These are phyloP conservation scores for Cryoendolithus antarcticus DNA, from an alignment of 2,329 filamentous ascomycete genomes.

Conservation along the genomic window DNA sequence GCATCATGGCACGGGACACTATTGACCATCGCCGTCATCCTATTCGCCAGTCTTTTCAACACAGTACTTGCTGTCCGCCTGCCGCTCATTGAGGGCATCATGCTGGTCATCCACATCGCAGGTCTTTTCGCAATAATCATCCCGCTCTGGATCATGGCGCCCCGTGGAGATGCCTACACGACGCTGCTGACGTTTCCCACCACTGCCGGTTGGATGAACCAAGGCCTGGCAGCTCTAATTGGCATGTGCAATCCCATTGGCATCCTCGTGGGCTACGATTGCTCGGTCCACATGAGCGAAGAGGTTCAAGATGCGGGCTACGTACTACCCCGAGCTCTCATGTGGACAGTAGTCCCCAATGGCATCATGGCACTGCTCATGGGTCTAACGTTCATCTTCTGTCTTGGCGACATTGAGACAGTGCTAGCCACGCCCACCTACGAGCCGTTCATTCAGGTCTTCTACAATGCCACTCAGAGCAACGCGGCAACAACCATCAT, in stretches of 20 bases:
- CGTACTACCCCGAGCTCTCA: constrained; percentile 19
- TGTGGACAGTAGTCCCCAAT: constrained; percentile 14
- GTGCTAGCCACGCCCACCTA: constrained; percentile 28
- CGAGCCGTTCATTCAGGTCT: constrained; percentile 36
- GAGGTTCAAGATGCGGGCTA: constrained; percentile 19
- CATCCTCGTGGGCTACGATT: constrained; percentile 15
- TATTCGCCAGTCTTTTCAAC: constrained; percentile 18
- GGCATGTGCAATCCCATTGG: constrained; percentile 24
- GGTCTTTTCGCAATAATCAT: constrained; percentile 22
- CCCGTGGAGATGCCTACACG: constrained; percentile 8
- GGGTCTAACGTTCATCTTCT: constrained; percentile 21
- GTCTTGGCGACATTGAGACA: constrained; percentile 22
- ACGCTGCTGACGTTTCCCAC: constrained; percentile 13
- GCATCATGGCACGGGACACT: constrained; percentile 32
- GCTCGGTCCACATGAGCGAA: constrained; percentile 20
- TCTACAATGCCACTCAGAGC: constrained; percentile 24
- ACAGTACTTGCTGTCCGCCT: constrained; percentile 15
- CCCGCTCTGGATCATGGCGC: constrained; percentile 15
- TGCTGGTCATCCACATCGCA: constrained; percentile 21
- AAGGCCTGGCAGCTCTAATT: constrained; percentile 24
- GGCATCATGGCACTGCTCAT: constrained; percentile 14
- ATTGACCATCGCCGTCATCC: constrained; percentile 19
- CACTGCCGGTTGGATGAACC: constrained; percentile 13
- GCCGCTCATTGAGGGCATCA: constrained; percentile 17
- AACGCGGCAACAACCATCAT: constrained; percentile 19